Evolutionary conservation across 1,284 basidiomycete species (phyloP), one percentile per base, ranked within the genome.

Genomic region (Ustilago sp.): DNA sequence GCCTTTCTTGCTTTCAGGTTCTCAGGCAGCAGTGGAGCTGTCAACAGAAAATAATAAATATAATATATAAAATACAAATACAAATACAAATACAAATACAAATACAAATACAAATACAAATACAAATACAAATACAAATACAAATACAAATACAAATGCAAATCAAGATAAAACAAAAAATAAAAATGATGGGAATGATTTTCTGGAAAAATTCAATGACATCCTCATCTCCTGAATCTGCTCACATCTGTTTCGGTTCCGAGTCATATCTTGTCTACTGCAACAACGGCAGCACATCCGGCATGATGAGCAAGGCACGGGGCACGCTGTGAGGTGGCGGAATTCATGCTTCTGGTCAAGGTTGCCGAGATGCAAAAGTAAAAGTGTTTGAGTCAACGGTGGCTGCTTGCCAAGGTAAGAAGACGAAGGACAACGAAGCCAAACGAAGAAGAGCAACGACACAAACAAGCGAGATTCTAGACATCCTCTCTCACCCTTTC

Each of bases 371-470:
- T 23, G 45, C 19, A 11, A 31, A 17, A 9, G 38, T 39, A 9
- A 17, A 28, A 17, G n/a, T 48, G 8, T 48, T 17, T 8, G 28
- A 13, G 45, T 48, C 45, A 23, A 48, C 1, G 19, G 45, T 48
- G 45, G 8, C 45, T 48, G 19, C 9, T 2, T 8, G 32, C 15
- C 7, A 52, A 15, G 31, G n/a, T 36, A 34, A 13, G 12, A 15
- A 3, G 15, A 19, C 43, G 56, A 58, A 58, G 43, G 31, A 28
- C 56, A 47, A 58, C 43, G 56, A 58, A 58, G 31, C 56, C 43
- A 47, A 48, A 36, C 56, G 56, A 58, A 58, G 41, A 28, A 28
- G 23, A 28, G 34, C 11, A 55, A 34, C 8, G 32, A 32, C 31
- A 2, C 28, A 52, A 12, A 31, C 31, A 31, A 32, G 50, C 50